These are phyloP conservation scores for Candida fluviatilis DNA, from an alignment of 805 yeast genomes.

Conservation along the genomic window DNA sequence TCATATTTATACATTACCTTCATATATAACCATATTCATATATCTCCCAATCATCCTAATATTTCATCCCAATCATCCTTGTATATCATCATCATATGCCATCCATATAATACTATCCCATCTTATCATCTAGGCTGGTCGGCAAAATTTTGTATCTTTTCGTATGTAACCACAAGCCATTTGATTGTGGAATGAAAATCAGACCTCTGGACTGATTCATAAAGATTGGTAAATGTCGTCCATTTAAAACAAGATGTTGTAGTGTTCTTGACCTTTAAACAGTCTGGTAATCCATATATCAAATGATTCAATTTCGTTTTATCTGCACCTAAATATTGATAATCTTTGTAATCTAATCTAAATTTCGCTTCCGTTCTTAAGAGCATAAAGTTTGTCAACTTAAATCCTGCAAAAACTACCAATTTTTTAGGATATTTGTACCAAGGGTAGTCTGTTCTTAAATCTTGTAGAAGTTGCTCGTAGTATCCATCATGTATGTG, in stretches of 20 bases:
- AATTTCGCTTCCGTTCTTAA: slow-evolving; percentile 35
- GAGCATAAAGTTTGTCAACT: slow-evolving; percentile 49
- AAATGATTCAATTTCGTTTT: slow-evolving; percentile 15
- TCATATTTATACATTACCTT: no score
- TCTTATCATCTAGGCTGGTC: not conserved
- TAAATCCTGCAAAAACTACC: slow-evolving; percentile 52
- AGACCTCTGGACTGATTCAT: slow-evolving; percentile 15
- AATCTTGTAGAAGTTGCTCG: slow-evolving; percentile 43
- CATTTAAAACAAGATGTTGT: slow-evolving; percentile 4
- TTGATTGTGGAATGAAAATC: slow-evolving; percentile 21
- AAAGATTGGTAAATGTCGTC: slow-evolving; percentile 19
- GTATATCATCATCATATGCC: no score
- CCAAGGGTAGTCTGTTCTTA: slow-evolving; percentile 74
- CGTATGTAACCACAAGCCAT: slow-evolving; percentile 21
- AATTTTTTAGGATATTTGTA: slow-evolving; percentile 59
- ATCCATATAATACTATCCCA: no score
- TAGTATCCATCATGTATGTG: slow-evolving; percentile 46
- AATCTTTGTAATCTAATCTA: slow-evolving; percentile 15
- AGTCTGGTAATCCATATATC: slow-evolving; percentile 18
- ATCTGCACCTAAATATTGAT: slow-evolving; percentile 10
- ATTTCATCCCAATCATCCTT: no score
- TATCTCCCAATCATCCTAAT: no score
- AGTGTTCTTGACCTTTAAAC: slow-evolving; percentile 7
- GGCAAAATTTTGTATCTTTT: slow-evolving; percentile 9
- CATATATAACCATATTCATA: no score